Evolutionary conservation across 1,284 basidiomycete genomes (phyloP), one percentile per base, ranked within the genome.

Genomic region (Sphagnurus paluster): DNA sequence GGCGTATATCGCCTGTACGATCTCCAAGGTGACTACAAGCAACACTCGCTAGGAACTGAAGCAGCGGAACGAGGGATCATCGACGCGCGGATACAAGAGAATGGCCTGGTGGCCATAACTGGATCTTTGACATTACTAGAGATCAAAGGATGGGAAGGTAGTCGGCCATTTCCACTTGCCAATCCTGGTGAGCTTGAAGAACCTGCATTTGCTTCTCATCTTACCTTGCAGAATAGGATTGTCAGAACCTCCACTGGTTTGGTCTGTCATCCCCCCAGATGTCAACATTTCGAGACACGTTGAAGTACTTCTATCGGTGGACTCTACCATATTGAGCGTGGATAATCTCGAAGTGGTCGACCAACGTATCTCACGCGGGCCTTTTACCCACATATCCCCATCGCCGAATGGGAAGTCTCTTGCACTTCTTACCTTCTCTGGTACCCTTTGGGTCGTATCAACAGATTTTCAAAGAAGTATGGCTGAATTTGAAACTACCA

Each of bases 361-460:
- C 65, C 94, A 96, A 69, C 83, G 88, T n/a, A 70, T 98, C 11
- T 86, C 84, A 11, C 79, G 88, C 29, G 94, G 93, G 0, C 96
- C 97, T 1, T 98, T 98, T 67, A 79, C 79, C 0, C 85, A 89
- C 56, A 80, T 99, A 44, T 80, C 87, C 0, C 84, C 91, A 0
- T 97, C 94, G 0, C 95, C 95, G 0, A 96, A 96, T 57, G 95
- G 95, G 26, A 93, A 95, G 59, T 87, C 94, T 32, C 77, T 98
- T 10, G 93, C 94, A 0, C 74, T 98, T 9, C 69, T 97, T 29
- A 93, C 87, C 0, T 80, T 76, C 42, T 73, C 74, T 20, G 85
- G 84, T 8, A 74, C 77, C 9, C 78, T 98, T 14, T 93, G 90
- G 87, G 96, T 99, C 32, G 91, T 97, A 11, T 95, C 92, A 5